A percentile compares a stretch with the other conserved stretches of the same genome.
phyloP scores from a whole-genome alignment of 1,139 yeast species.

The Taphrina wiesneri region DNA sequence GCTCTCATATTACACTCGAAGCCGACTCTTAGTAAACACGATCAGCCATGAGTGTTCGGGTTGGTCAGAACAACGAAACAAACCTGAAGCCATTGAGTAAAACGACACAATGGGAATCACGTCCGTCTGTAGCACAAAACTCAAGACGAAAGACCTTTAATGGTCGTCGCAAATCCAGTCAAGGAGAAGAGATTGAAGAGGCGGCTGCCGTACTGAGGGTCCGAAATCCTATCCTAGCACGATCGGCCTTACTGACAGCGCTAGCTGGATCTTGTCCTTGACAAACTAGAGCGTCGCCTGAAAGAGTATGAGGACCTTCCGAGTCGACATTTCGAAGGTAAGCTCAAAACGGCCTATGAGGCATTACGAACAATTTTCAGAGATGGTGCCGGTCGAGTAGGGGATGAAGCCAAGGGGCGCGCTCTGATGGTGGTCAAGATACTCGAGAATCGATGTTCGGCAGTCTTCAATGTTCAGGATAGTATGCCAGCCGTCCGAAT shows the following conservation, averaged over 20 bases:
- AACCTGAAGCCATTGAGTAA: background rate
- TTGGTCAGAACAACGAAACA: background rate
- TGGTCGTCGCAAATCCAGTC: slow-evolving; percentile 12
- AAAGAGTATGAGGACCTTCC: slow-evolving; percentile 15
- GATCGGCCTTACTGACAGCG: background rate
- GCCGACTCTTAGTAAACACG: too few relatives aligned
- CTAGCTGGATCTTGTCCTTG: slow-evolving; percentile 25
- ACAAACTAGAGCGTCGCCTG: slow-evolving; percentile 21
- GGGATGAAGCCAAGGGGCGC: slow-evolving; percentile 24
- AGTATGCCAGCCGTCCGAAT: slow-evolving; percentile 10
- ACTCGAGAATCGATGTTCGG: slow-evolving; percentile 21
- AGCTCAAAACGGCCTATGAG: slow-evolving; percentile 21
- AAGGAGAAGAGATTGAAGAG: slow-evolving; percentile 23
- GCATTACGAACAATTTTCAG: slow-evolving; percentile 21
- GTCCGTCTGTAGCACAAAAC: slow-evolving; percentile 12
- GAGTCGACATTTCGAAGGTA: slow-evolving; percentile 3
- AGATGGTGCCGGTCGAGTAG: slow-evolving; percentile 28
- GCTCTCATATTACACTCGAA: too few relatives aligned
- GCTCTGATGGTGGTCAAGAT: slow-evolving; percentile 20
- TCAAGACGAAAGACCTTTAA: slow-evolving; percentile 24
- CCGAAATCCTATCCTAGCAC: background rate
- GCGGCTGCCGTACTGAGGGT: slow-evolving; percentile 22
- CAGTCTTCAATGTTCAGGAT: slow-evolving; percentile 2
- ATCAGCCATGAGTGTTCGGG: background rate
- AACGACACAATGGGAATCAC: background rate